phyloP scores from a whole-genome alignment of 345 rosid species.

The Aethionema arabicum region DNA sequence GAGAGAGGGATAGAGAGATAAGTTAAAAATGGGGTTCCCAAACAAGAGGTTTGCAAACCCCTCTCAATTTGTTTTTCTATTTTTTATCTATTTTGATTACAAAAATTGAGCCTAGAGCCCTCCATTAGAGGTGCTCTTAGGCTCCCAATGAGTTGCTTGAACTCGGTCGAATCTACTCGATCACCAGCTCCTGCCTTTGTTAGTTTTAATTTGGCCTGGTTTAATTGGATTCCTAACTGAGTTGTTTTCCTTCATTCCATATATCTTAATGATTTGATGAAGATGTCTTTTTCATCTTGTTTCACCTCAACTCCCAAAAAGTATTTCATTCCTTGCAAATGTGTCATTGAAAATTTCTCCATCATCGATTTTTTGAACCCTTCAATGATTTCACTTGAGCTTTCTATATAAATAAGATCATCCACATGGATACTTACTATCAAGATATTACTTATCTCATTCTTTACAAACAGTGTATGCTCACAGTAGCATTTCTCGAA shows the following conservation, averaged over 20 bases:
- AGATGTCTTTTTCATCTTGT: neutral
- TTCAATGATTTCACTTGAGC: neutral
- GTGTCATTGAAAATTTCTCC: neutral
- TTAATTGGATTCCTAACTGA: neutral
- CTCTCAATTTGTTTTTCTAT: too few species aligned
- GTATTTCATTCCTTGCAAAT: too few species aligned
- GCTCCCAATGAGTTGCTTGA: too few species aligned
- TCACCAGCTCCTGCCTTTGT: too few species aligned
- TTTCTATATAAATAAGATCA: neutral
- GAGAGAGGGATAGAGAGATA: too few species aligned
- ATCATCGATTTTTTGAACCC: neutral
- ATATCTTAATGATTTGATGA: neutral
- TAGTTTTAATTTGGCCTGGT: neutral
- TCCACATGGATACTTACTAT: slow-evolving; percentile 2
- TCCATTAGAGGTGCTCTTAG: too few species aligned
- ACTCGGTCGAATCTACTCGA: too few species aligned
- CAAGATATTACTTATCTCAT: neutral
- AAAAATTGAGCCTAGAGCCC: too few species aligned
- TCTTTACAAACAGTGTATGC: neutral
- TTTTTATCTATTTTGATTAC: too few species aligned
- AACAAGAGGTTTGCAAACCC: too few species aligned
- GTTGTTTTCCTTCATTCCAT: neutral
- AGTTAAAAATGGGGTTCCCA: too few species aligned
- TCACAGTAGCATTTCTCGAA: neutral
- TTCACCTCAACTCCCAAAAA: neutral